Conservation (phyloP, 495 filamentous ascomycete species). For the Aspergillus nidulans region DNA sequence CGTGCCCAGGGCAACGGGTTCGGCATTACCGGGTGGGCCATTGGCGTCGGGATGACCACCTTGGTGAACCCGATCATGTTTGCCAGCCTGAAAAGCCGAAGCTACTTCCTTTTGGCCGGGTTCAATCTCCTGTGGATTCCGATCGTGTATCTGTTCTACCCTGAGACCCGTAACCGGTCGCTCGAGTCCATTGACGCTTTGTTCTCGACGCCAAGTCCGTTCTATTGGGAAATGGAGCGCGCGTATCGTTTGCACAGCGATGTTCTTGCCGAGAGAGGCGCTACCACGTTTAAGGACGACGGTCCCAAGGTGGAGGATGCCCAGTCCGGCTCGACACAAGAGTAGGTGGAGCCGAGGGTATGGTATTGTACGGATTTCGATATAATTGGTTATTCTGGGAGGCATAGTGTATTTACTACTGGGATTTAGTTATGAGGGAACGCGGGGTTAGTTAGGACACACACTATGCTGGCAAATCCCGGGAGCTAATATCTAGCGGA, state of each 20-base stretch:
- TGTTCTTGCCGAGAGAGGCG: constrained; percentile 20
- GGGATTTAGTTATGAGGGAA: too few species aligned
- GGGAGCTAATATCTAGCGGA: too few species aligned
- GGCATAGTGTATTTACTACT: background rate
- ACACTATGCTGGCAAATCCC: too few species aligned
- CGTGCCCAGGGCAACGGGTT: constrained; percentile 54
- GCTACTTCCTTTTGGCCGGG: constrained; percentile 50
- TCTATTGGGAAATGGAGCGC: constrained; percentile 37
- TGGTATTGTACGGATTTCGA: background rate
- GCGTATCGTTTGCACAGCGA: constrained; percentile 33
- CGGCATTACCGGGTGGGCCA: constrained; percentile 54
- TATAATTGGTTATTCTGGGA: background rate
- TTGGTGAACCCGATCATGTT: constrained; percentile 52
- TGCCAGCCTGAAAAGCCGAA: constrained; percentile 39
- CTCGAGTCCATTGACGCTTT: constrained; percentile 57
- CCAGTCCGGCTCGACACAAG: background rate
- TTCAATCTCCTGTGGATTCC: constrained; percentile 53
- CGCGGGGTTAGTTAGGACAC: too few species aligned
- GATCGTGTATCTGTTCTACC: constrained; percentile 52
- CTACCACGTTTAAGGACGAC: constrained; percentile 8
- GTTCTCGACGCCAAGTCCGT: constrained; percentile 39
- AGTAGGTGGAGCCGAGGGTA: background rate
- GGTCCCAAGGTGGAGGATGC: background rate
- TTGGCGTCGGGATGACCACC: constrained; percentile 52
- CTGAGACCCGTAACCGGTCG: constrained; percentile 53